A percentile compares a stretch with the other conserved stretches of the same genome.
These are phyloP conservation scores for Haematococcus lacustris DNA, from an alignment of 139 green algal species.

Conservation along the genomic window DNA sequence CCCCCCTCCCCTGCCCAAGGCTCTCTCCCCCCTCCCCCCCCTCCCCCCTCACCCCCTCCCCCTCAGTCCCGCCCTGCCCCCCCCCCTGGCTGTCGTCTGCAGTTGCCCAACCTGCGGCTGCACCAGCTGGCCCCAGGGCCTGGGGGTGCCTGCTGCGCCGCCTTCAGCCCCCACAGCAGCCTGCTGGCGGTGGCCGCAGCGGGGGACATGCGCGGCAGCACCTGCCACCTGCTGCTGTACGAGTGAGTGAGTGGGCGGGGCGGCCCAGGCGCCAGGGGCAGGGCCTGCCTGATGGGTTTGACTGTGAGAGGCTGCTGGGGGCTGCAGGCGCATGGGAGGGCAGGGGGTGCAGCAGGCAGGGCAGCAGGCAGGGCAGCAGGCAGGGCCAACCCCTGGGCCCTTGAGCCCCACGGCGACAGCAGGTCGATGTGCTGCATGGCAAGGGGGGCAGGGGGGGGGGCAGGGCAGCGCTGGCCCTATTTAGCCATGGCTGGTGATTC, in stretches of 20 bases:
- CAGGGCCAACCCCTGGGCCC: background rate
- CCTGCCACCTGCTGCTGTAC: constrained; percentile 1
- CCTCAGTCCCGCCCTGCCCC: background rate
- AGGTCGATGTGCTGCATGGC: too few species aligned
- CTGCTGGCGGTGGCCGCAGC: constrained; percentile 12
- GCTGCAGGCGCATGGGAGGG: too few species aligned
- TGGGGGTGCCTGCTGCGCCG: constrained; percentile 10
- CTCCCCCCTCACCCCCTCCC: background rate
- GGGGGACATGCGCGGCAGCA: background rate
- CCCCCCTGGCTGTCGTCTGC: background rate
- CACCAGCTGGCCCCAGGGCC: constrained; percentile 15
- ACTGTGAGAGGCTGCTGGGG: background rate
- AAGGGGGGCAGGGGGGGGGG: too few species aligned
- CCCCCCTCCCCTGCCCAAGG: background rate
- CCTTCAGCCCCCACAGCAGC: constrained; percentile 19
- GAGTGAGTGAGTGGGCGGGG: background rate
- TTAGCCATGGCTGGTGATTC: too few species aligned
- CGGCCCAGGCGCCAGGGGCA: background rate
- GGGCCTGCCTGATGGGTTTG: background rate
- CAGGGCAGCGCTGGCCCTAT: too few species aligned
- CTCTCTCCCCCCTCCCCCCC: too few species aligned
- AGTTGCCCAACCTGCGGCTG: constrained; percentile 23
- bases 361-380: too few species aligned
- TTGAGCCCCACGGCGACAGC: background rate
- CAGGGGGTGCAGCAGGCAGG: too few species aligned